A percentile compares a stretch with the other conserved stretches of the same genome.
phyloP scores from a whole-genome alignment of 1,284 basidiomycete genomes.

The Chiua sp. region DNA sequence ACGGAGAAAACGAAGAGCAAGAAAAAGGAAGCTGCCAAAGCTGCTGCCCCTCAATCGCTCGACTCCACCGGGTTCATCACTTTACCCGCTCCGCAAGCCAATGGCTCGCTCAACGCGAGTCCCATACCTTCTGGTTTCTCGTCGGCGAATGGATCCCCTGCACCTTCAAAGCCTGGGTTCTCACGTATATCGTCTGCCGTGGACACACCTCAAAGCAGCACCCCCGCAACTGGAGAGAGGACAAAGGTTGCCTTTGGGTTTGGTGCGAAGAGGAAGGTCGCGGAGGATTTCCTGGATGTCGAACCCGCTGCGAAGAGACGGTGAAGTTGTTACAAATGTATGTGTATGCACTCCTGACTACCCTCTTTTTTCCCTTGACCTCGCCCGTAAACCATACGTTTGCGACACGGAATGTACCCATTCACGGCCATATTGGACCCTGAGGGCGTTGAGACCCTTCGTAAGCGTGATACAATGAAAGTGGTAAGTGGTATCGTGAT shows the following conservation, averaged over 20 bases:
- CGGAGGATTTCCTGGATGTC: slow-evolving; percentile 54
- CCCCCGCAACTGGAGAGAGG: slow-evolving; percentile 64
- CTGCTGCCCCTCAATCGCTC: slow-evolving; percentile 46
- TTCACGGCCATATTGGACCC: not conserved
- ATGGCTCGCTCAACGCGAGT: slow-evolving; percentile 46
- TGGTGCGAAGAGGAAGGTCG: slow-evolving; percentile 77
- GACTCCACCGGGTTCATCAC: slow-evolving; percentile 72
- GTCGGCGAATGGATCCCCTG: slow-evolving; percentile 60
- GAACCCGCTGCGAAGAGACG: slow-evolving; percentile 53
- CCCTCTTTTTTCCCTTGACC: not conserved
- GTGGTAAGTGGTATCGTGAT: not conserved
- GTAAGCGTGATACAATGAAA: too few species aligned
- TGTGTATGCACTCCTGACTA: not conserved
- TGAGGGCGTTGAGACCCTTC: not conserved
- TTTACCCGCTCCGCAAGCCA: slow-evolving; percentile 58
- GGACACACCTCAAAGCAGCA: slow-evolving; percentile 51
- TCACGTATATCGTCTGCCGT: slow-evolving; percentile 71
- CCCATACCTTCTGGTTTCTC: slow-evolving; percentile 49
- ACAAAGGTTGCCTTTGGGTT: slow-evolving; percentile 79
- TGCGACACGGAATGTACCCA: not conserved
- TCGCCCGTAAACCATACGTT: not conserved
- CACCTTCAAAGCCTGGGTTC: slow-evolving; percentile 71
- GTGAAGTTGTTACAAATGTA: slow-evolving; percentile 20
- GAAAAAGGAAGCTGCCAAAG: slow-evolving; percentile 68
- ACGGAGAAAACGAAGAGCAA: slow-evolving; percentile 80